phyloP scores from a whole-genome alignment of 1,284 basidiomycete species.

The Melampsora americana region DNA sequence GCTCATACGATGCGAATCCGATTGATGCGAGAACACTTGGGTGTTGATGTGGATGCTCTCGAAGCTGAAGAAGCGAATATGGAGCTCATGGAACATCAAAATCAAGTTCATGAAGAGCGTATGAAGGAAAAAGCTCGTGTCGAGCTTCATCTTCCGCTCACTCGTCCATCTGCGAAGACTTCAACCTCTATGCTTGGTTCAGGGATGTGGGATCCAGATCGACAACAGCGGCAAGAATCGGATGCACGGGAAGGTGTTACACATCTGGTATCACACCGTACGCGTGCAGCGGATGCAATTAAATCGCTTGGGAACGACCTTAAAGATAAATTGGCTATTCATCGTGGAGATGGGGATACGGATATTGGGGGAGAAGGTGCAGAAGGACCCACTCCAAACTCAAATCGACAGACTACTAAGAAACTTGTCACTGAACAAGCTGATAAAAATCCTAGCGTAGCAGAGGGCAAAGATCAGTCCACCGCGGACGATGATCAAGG shows the following conservation, averaged over 20 bases:
- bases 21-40: constrained; percentile 94
- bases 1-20: constrained; percentile 89
- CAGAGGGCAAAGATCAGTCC: constrained; percentile 17
- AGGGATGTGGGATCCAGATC: constrained; percentile 30
- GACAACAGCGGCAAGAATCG: constrained; percentile 24
- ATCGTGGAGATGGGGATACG: constrained; percentile 53
- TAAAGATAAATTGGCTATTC: constrained; percentile 62
- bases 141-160: background rate
- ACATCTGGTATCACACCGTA: constrained; percentile 17
- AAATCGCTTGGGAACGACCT: constrained; percentile 72
- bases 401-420: constrained; percentile 14
- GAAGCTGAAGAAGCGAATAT: constrained; percentile 62
- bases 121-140: background rate
- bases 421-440: constrained; percentile 29
- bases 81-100: constrained; percentile 60
- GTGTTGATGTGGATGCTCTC: constrained; percentile 87
- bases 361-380: constrained; percentile 50
- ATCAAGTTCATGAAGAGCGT: constrained; percentile 55
- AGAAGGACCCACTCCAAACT: constrained; percentile 34
- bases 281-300: constrained; percentile 50
- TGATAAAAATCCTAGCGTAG: constrained; percentile 8
- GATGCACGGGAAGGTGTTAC: constrained; percentile 22
- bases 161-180: constrained; percentile 7
- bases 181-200: constrained; percentile 9
- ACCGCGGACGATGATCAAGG: background rate